Percentiles rank a stretch among this genome's conserved stretches.
These are phyloP conservation scores for Aspergillus wentii DNA, from an alignment of 495 filamentous ascomycete species.

Conservation along the genomic window DNA sequence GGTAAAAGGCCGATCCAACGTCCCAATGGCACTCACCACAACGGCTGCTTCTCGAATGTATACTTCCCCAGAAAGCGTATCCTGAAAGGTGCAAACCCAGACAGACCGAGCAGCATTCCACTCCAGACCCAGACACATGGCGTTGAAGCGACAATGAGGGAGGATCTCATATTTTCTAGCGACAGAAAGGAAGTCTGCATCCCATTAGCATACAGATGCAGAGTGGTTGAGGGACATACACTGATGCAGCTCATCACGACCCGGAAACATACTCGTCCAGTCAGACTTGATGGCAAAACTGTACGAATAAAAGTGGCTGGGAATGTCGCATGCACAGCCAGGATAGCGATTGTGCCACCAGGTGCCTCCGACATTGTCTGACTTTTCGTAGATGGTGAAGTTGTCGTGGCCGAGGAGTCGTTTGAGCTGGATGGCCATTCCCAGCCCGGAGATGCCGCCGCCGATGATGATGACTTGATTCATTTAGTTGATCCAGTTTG, in stretches of 20 bases:
- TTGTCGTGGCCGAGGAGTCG: slow-evolving; percentile 8
- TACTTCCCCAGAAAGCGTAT: slow-evolving; percentile 5
- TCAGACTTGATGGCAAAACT: slow-evolving; percentile 13
- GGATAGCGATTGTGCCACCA: slow-evolving; percentile 59
- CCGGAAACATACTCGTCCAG: slow-evolving; percentile 9
- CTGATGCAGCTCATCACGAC: slow-evolving; percentile 8
- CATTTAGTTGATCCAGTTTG: no score
- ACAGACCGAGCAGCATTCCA: slow-evolving; percentile 4
- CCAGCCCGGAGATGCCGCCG: slow-evolving; percentile 9
- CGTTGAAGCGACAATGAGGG: slow-evolving; percentile 7
- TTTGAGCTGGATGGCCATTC: slow-evolving; percentile 10
- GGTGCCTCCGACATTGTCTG: slow-evolving; percentile 43
- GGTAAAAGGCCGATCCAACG: slow-evolving; percentile 37
- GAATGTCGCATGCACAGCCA: slow-evolving; percentile 51
- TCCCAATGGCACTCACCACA: slow-evolving; percentile 44
- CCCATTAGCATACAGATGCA: not conserved
- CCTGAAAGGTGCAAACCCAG: slow-evolving; percentile 6
- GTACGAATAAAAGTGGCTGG: slow-evolving; percentile 44
- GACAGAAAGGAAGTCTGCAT: slow-evolving; percentile 5
- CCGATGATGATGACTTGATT: slow-evolving; percentile 14
- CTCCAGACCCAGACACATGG: slow-evolving; percentile 3
- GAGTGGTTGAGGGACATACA: slow-evolving; percentile 1
- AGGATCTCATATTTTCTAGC: slow-evolving; percentile 6
- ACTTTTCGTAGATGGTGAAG: slow-evolving; percentile 13
- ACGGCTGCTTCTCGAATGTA: slow-evolving; percentile 17